Base-by-base conservation (phyloP, 345 rosid species). In the Salix arbutifolia region DNA sequence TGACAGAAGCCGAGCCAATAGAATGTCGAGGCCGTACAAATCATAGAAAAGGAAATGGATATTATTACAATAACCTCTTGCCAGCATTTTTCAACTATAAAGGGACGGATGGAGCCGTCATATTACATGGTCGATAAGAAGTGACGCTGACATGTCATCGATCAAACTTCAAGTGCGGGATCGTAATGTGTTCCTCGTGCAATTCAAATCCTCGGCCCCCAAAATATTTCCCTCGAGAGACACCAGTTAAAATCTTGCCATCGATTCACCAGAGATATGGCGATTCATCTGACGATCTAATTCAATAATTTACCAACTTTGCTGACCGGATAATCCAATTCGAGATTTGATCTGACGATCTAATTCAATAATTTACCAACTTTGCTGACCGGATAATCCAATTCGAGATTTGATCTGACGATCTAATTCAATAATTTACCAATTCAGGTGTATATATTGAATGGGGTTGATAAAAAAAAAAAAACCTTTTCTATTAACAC, bases 141-240 rank as follows among this genome's bases (percentile, higher is more conserved):
- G 42, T 53, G 74, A 71, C 14, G 21, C 65, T 71, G 74, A 71
- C 18, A n/a, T 30, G 65, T 26, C 65, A 7, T 64, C 23, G 64
- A 71, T 53, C 26, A 26, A 23, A 13, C 10, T 10, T 4, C 8
- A 42, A 73, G 42, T 17, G 35, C 1, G 69, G 33, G 19, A 40
- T 19, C 23, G 30, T 73, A 61, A 61, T 42, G 76, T 73, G 67
- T 62, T 73, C 76, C 76, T 62, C 76, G 76, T 73, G 76, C 58
- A 8, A 8, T 25, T 23, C 37, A 38, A 60, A 28, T 8, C n/a
- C 52, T 60, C 26, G 25, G 9, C 23, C 67, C 67, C 76, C 52
- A 10, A 38, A 37, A 60, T 33, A 52, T 13, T 13, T 11, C 6
- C 38, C 60, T 50, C 19, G n/a, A 17, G 52, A 31, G 26, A 61